Evolutionary conservation across 148 eudicot species (phyloP).

Genomic region (Rhododendron mucronatum): DNA sequence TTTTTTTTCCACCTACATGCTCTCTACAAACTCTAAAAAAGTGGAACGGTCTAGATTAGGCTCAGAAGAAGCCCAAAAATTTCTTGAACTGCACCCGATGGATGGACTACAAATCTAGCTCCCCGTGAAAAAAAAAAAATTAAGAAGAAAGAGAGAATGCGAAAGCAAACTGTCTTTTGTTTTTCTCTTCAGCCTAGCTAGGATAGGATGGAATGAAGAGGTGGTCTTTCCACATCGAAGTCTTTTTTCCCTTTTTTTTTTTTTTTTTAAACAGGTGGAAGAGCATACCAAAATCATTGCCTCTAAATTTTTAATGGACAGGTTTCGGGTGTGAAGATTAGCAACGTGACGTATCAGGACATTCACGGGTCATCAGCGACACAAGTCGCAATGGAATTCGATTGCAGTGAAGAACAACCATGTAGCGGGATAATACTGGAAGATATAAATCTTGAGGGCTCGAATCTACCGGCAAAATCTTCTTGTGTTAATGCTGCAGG

Average conservation of each 20-base stretch:
- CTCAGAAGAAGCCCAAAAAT: too few species aligned
- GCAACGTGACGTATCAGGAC: neutral
- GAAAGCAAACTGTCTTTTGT: too few species aligned
- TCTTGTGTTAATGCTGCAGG: conserved; percentile 43
- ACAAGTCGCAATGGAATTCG: neutral
- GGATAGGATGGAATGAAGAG: too few species aligned
- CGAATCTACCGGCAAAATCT: conserved; percentile 14
- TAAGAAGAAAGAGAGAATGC: too few species aligned
- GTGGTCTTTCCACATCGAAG: neutral
- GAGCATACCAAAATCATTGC: neutral
- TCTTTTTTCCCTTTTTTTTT: neutral
- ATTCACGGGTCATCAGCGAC: neutral
- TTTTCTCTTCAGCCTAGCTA: neutral
- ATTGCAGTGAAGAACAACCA: neutral
- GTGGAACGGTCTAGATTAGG: too few species aligned
- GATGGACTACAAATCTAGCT: too few species aligned
- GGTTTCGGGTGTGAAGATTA: neutral
- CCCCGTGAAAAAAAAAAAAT: too few species aligned
- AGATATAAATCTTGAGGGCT: conserved; percentile 29
- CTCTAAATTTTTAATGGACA: neutral
- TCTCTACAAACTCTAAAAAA: too few species aligned
- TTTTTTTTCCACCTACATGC: too few species aligned
- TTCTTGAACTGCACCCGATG: too few species aligned
- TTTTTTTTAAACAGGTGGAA: neutral
- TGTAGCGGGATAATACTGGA: conserved; percentile 27